These are phyloP conservation scores for Pseudogymnoascus sp. DNA, from an alignment of 2,329 filamentous ascomycete species.

Conservation along the genomic window DNA sequence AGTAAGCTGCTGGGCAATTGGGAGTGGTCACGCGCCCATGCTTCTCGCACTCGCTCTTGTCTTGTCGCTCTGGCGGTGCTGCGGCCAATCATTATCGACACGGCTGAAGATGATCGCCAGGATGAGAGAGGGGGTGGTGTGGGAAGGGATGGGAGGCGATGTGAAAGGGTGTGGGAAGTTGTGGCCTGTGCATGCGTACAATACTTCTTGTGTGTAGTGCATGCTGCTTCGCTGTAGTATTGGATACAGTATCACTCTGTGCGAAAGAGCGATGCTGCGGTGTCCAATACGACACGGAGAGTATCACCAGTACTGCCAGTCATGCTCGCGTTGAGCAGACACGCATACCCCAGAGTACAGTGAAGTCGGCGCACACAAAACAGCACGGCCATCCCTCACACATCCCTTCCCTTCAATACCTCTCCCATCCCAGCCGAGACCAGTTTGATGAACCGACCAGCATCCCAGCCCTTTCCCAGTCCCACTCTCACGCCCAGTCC, in stretches of 20 bases:
- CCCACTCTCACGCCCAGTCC: background rate
- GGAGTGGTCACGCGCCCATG: background rate
- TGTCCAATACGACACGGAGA: background rate
- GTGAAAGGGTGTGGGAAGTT: background rate
- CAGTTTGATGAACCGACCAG: conserved; percentile 4
- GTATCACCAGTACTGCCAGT: background rate
- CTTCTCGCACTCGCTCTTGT: background rate
- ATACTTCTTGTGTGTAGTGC: background rate
- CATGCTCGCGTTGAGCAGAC: background rate
- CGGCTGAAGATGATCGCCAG: background rate
- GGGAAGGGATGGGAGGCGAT: background rate
- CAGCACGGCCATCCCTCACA: background rate
- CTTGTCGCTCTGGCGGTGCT: background rate
- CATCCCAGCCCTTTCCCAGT: background rate
- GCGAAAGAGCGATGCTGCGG: background rate
- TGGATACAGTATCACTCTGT: background rate
- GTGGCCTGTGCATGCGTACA: background rate
- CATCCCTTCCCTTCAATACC: background rate
- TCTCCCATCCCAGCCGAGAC: conserved; percentile 19
- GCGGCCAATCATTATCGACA: background rate
- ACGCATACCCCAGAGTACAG: background rate
- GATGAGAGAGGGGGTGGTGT: background rate
- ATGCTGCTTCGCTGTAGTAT: background rate
- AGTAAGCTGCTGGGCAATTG: background rate
- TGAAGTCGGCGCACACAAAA: background rate